Evolutionary conservation across 331 rosid genomes (phyloP).

Genomic region (Saraca asoca): DNA sequence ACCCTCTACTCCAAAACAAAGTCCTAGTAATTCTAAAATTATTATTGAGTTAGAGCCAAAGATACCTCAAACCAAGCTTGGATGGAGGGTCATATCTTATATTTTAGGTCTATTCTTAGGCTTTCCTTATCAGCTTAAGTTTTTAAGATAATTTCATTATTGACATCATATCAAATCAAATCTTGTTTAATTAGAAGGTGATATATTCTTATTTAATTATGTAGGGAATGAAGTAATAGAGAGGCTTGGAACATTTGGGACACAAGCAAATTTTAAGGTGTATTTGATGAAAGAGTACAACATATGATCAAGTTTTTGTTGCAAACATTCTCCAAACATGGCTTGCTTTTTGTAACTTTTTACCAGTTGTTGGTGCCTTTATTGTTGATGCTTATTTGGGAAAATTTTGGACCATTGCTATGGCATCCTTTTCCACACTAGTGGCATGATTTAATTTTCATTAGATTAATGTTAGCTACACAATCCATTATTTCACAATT

Average conservation of each 20-base stretch:
- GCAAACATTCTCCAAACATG: conserved; percentile 49
- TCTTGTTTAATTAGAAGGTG: background rate
- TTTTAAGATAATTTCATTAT: background rate
- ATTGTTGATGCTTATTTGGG: conserved; percentile 54
- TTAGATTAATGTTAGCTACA: too few relatives aligned
- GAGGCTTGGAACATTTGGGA: conserved; percentile 50
- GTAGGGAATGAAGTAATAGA: conserved; percentile 52
- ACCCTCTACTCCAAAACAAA: conserved; percentile 18
- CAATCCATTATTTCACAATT: too few relatives aligned
- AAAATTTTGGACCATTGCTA: conserved; percentile 42
- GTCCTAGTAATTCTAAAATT: conserved; percentile 30
- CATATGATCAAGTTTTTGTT: conserved; percentile 57
- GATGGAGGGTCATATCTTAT: conserved; percentile 57
- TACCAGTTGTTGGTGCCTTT: conserved; percentile 47
- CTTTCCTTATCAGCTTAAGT: background rate
- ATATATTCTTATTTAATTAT: background rate
- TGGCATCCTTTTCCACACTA: conserved; percentile 49
- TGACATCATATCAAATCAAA: background rate
- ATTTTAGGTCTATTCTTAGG: conserved; percentile 32
- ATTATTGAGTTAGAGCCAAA: background rate
- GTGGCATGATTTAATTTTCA: conserved; percentile 26
- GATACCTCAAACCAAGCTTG: conserved; percentile 31
- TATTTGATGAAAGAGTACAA: conserved; percentile 52
- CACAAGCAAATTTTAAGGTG: conserved; percentile 51
- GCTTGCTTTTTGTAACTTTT: conserved; percentile 35